Evolutionary conservation across 1,139 yeast genomes (phyloP).

Genomic region (Lodderomyces pseudojiufengensis): DNA sequence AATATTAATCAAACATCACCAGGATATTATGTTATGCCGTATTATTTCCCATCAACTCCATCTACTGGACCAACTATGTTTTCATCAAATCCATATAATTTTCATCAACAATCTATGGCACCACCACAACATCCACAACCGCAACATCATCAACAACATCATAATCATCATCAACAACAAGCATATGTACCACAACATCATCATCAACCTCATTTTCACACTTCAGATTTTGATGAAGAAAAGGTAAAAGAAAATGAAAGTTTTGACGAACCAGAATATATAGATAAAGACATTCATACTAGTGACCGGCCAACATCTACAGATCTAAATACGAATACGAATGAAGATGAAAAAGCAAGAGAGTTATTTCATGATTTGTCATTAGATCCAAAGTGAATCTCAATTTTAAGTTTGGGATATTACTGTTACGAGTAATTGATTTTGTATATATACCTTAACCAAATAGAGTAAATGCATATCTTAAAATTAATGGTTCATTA

Average conservation of each 20-base stretch:
- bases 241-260: background rate
- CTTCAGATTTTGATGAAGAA: background rate
- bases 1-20: constrained; percentile 1
- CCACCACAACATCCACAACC: background rate
- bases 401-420: too few species aligned
- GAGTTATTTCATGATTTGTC: constrained; percentile 1
- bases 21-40: constrained; percentile 3
- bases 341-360: constrained; percentile 2
- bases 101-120: background rate
- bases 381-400: background rate
- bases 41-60: constrained; percentile 2
- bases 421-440: too few species aligned
- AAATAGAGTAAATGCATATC: too few species aligned
- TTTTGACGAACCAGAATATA: too few species aligned
- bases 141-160: background rate
- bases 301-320: too few species aligned
- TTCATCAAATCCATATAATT: too few species aligned
- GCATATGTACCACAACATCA: too few species aligned
- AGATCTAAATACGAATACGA: too few species aligned
- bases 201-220: background rate
- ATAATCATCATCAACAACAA: background rate
- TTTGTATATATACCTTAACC: too few species aligned
- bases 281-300: too few species aligned
- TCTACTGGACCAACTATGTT: background rate
- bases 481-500: too few species aligned